Evolutionary conservation across 352 stramenopile species (phyloP).

Genomic region (Saprolegnia parasitica): DNA sequence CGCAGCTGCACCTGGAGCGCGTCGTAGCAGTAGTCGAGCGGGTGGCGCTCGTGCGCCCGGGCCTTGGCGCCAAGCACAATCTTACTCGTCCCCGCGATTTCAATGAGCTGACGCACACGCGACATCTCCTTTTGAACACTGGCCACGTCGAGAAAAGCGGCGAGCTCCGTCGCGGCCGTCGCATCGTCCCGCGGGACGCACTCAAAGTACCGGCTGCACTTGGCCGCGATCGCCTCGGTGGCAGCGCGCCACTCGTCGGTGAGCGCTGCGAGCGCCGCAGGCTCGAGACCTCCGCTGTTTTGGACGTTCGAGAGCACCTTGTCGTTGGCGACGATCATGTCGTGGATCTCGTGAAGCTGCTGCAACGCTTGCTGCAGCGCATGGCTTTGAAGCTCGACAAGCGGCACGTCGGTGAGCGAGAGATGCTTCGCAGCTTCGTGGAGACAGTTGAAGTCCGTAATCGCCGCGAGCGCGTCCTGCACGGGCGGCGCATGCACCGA

Average conservation of each 20-base stretch:
- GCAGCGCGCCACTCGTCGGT: constrained; percentile 45
- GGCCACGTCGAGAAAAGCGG: constrained; percentile 48
- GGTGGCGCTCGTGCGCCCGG: constrained; percentile 38
- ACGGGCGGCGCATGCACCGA: constrained; percentile 40
- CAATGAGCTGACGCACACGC: constrained; percentile 50
- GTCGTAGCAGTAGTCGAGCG: constrained; percentile 77
- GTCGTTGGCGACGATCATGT: constrained; percentile 46
- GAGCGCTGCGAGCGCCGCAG: constrained; percentile 40
- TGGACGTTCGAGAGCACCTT: constrained; percentile 48
- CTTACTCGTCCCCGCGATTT: constrained; percentile 76
- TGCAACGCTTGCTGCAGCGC: constrained; percentile 47
- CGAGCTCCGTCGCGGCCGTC: constrained; percentile 47
- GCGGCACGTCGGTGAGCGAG: constrained; percentile 48
- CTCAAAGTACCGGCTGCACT: constrained; percentile 74
- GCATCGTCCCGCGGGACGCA: constrained; percentile 73
- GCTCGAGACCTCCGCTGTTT: constrained; percentile 41
- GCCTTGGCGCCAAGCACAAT: constrained; percentile 62
- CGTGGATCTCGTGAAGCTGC: constrained; percentile 45
- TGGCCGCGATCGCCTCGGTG: constrained; percentile 64
- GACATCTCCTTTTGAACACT: constrained; percentile 68
- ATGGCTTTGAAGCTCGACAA: constrained; percentile 46
- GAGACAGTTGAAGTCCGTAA: constrained; percentile 54
- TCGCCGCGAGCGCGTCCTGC: constrained; percentile 45
- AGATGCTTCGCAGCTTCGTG: constrained; percentile 55
- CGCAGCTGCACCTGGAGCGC: constrained; percentile 58